Conservation (phyloP, 495 filamentous ascomycete genomes). For the Tetracladium marchalianum region DNA sequence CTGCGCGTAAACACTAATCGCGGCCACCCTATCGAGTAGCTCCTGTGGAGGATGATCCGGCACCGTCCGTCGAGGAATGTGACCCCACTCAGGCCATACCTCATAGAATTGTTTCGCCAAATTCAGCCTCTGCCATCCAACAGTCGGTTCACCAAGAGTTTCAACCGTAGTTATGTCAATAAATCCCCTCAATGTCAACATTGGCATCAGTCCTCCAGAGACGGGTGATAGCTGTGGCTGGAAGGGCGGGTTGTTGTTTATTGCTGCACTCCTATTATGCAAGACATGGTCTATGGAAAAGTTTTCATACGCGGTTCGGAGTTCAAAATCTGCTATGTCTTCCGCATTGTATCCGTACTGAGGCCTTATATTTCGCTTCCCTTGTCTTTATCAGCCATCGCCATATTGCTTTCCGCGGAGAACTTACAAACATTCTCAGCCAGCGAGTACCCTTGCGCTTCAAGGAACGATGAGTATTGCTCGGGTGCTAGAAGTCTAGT, state of each 20-base stretch:
- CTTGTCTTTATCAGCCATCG: too few species aligned
- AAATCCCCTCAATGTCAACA: slow-evolving; percentile 1
- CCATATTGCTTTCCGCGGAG: too few species aligned
- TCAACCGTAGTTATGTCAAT: not conserved
- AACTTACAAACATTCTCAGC: slow-evolving; percentile 1
- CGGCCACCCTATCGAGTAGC: too few species aligned
- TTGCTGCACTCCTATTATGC: not conserved
- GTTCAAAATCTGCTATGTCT: not conserved
- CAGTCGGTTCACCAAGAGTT: not conserved
- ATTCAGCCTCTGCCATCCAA: slow-evolving; percentile 1
- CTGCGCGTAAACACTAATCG: too few species aligned
- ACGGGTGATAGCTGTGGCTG: not conserved
- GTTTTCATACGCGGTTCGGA: not conserved
- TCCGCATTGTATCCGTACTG: not conserved
- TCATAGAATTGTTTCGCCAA: slow-evolving; percentile 1
- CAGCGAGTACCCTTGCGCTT: not conserved
- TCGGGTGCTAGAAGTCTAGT: slow-evolving; percentile 1
- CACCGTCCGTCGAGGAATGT: slow-evolving; percentile 18
- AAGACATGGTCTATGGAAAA: slow-evolving; percentile 1
- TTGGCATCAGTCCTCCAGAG: not conserved
- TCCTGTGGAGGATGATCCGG: slow-evolving; percentile 31
- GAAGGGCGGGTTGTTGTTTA: not conserved
- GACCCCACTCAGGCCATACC: slow-evolving; percentile 1
- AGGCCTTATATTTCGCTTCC: too few species aligned
- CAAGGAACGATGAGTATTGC: not conserved